A percentile compares a stretch with the other conserved stretches of the same genome.
Conservation (phyloP, 2,329 filamentous ascomycete species). For the Trichoderma atroviride region DNA sequence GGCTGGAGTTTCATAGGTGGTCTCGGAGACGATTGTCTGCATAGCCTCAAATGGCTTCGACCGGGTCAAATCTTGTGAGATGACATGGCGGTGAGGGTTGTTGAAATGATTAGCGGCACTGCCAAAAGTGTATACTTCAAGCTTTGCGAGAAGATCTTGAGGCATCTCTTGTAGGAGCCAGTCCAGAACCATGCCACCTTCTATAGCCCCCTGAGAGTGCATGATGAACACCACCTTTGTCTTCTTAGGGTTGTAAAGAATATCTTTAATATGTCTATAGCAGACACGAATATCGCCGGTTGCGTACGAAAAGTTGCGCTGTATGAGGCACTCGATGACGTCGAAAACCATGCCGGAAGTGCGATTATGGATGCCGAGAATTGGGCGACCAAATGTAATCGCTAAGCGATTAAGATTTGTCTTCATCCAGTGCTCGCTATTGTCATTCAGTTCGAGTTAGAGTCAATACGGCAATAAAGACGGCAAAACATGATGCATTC, state of each 20-base stretch:
- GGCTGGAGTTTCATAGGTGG: constrained; percentile 36
- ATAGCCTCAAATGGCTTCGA: constrained; percentile 42
- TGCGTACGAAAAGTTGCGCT: constrained; percentile 73
- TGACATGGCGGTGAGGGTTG: constrained; percentile 63
- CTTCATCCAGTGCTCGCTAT: constrained; percentile 66
- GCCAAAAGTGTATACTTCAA: constrained; percentile 80
- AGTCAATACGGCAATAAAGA: background rate
- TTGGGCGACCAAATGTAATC: constrained; percentile 69
- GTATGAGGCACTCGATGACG: constrained; percentile 74
- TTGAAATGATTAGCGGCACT: constrained; percentile 82
- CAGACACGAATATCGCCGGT: constrained; percentile 68
- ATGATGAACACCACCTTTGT: constrained; percentile 73
- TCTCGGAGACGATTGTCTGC: constrained; percentile 42
- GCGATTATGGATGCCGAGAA: constrained; percentile 75
- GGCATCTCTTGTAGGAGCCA: constrained; percentile 75
- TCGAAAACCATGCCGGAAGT: constrained; percentile 77
- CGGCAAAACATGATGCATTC: background rate
- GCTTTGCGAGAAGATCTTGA: constrained; percentile 64
- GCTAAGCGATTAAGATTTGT: constrained; percentile 72
- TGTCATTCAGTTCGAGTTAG: background rate
- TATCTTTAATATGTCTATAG: constrained; percentile 63
- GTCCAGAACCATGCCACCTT: constrained; percentile 72
- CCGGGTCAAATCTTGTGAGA: constrained; percentile 45
- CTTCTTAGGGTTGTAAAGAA: constrained; percentile 62
- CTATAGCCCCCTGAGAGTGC: constrained; percentile 78